Percentiles rank a stretch among this genome's conserved stretches.
Evolutionary conservation across 495 filamentous ascomycete genomes (phyloP).

Genomic region (Oidiodendron maius): DNA sequence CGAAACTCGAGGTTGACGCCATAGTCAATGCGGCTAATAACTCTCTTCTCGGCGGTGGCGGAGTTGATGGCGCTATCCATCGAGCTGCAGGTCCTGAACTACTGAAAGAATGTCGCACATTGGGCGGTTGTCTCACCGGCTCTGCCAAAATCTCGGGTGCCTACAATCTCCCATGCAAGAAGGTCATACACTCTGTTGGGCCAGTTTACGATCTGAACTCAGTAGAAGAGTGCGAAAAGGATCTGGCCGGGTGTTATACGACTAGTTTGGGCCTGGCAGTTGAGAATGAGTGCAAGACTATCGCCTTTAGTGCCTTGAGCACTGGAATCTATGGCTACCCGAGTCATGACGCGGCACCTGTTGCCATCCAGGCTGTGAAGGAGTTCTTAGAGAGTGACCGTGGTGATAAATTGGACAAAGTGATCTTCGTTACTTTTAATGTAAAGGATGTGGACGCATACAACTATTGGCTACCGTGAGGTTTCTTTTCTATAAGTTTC

Average conservation of each 20-base stretch:
- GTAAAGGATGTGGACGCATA: slow-evolving; percentile 72
- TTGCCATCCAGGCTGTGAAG: slow-evolving; percentile 64
- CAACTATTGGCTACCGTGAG: slow-evolving; percentile 64
- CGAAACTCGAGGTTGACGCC: slow-evolving; percentile 67
- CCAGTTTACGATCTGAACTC: slow-evolving; percentile 58
- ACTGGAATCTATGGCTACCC: slow-evolving; percentile 92
- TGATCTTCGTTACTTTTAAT: slow-evolving; percentile 80
- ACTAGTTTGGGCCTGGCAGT: slow-evolving; percentile 68
- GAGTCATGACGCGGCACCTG: slow-evolving; percentile 57
- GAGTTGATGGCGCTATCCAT: slow-evolving; percentile 87
- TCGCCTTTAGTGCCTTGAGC: slow-evolving; percentile 80
- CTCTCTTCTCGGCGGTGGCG: slow-evolving; percentile 75
- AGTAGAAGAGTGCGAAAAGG: slow-evolving; percentile 24
- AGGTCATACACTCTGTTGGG: slow-evolving; percentile 87
- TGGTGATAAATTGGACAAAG: slow-evolving; percentile 55
- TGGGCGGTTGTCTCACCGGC: slow-evolving; percentile 72
- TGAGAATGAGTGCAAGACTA: slow-evolving; percentile 53
- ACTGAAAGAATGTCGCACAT: slow-evolving; percentile 57
- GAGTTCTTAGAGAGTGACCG: slow-evolving; percentile 57
- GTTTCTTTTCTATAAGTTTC: slow-evolving; percentile 11
- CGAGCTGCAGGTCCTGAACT: slow-evolving; percentile 67
- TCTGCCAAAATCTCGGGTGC: slow-evolving; percentile 77
- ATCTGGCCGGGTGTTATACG: slow-evolving; percentile 67
- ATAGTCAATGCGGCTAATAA: slow-evolving; percentile 93
- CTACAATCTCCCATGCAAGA: slow-evolving; percentile 67